phyloP scores from a whole-genome alignment of 2,329 filamentous ascomycete species.

The Penicillium concentricum region DNA sequence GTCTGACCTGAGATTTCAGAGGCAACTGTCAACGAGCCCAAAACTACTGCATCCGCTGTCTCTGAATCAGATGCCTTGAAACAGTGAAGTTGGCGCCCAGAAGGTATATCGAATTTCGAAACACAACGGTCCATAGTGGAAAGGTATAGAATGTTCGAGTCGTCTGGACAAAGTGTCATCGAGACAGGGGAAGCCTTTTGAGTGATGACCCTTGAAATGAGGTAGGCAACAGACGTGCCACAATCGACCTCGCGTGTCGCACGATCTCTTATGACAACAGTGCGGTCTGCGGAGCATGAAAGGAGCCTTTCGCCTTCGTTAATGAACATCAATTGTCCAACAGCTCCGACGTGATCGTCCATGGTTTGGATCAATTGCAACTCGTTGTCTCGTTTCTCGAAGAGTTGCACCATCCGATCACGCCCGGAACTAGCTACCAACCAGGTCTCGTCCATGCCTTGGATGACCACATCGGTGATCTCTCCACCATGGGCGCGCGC shows the following conservation, averaged over 20 bases:
- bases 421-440: constrained; percentile 80
- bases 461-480: constrained; percentile 76
- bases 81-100: constrained; percentile 65
- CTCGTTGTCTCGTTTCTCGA: constrained; percentile 57
- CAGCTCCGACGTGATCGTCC: constrained; percentile 84
- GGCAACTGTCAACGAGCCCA: constrained; percentile 70
- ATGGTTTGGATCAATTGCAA: constrained; percentile 87
- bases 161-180: constrained; percentile 69
- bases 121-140: constrained; percentile 64
- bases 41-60: constrained; percentile 74
- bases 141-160: constrained; percentile 54
- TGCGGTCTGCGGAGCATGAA: constrained; percentile 86
- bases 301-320: constrained; percentile 69
- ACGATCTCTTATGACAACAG: constrained; percentile 77
- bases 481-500: constrained; percentile 85
- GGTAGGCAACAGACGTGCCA: constrained; percentile 66
- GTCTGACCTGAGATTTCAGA: constrained; percentile 55
- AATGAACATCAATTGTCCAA: constrained; percentile 73
- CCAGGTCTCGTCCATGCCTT: constrained; percentile 59
- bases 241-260: constrained; percentile 62
- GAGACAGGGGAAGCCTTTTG: constrained; percentile 85
- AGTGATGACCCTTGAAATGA: constrained; percentile 73
- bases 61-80: constrained; percentile 85
- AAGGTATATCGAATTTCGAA: constrained; percentile 60
- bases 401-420: constrained; percentile 93